Evolutionary conservation across 1,284 basidiomycete genomes (phyloP), one percentile per base, ranked within the genome.

Genomic region (Fomitopsis betulina): DNA sequence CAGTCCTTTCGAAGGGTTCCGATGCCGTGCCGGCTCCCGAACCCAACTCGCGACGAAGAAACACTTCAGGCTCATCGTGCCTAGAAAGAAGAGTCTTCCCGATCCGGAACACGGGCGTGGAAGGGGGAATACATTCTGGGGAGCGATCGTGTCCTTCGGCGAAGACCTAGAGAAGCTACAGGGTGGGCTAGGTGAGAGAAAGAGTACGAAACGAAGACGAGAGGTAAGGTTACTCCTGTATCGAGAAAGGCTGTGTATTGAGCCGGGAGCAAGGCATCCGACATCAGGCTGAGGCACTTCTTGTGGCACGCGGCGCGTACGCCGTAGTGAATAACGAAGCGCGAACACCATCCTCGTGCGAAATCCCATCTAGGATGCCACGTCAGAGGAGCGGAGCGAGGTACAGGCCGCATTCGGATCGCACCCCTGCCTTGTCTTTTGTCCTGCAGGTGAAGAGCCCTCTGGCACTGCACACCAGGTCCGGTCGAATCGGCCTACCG

Each of bases 61-160:
- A 80, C 75, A 75, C 42, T 85, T 80, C 65, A 79, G 84, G 2
- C 66, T 87, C 30, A 72, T 87, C 42, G 77, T 80, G 2, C 69
- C 87, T 37, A 85, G 86, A 2, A 86, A 85, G 75, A 89, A 88
- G 70, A 77, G 75, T 43, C 68, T 87, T 3, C 86, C 85, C 0
- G 79, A 84, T 61, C 79, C 83, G 2, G 75, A 78, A 8, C 67
- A 76, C 17, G 73, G 70, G 1, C 65, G 66, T 19, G 73, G 74
- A 1, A 76, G 76, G 30, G 80, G 80, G 58, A 74, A 79, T 55
- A 76, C 73, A 0, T 84, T 85, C 64, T 87, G 84, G 83, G 84
- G 79, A 0, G 74, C 77, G 2, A 77, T 86, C 1, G 74, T 76
- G 1, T 76, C 75, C 2, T 74, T 84, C 5, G 82, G 83, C 1